Percentiles rank a stretch among this genome's conserved stretches.
These are phyloP conservation scores for Luffa aegyptiaca DNA, from an alignment of 306 rosid genomes.

Conservation along the genomic window DNA sequence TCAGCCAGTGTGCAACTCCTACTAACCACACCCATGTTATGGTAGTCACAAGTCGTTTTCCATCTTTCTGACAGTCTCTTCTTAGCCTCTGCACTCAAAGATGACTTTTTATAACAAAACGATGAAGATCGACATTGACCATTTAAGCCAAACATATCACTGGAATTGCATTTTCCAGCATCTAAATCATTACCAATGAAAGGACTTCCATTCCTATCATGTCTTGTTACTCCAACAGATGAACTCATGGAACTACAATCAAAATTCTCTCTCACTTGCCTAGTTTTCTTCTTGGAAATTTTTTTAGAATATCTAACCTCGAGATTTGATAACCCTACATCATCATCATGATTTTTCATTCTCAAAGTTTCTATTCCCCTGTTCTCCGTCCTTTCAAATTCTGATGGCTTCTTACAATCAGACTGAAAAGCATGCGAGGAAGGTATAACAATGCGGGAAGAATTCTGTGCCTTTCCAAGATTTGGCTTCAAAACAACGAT, in stretches of 20 bases:
- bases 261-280: slow-evolving; percentile 56
- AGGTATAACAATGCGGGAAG: slow-evolving; percentile 27
- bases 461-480: slow-evolving; percentile 50
- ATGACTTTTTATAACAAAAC: slow-evolving; percentile 47
- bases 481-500: slow-evolving; percentile 92
- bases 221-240: slow-evolving; percentile 45
- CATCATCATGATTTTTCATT: slow-evolving; percentile 25
- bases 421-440: slow-evolving; percentile 43
- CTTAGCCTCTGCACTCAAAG: slow-evolving; percentile 82
- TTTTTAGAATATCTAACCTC: slow-evolving; percentile 63
- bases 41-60: slow-evolving; percentile 62
- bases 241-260: slow-evolving; percentile 22
- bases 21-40: slow-evolving; percentile 29
- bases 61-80: slow-evolving; percentile 90
- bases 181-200: slow-evolving; percentile 44
- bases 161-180: slow-evolving; percentile 28
- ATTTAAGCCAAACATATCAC: slow-evolving; percentile 27
- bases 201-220: slow-evolving; percentile 57
- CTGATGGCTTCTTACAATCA: slow-evolving; percentile 36
- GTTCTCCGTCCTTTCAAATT: slow-evolving; percentile 26
- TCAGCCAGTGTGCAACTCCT: slow-evolving; percentile 88
- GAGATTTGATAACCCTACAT: slow-evolving; percentile 33
- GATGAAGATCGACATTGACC: slow-evolving; percentile 38
- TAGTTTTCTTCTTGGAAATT: slow-evolving; percentile 67
- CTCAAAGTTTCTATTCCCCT: slow-evolving; percentile 33